Evolutionary conservation across 768 basidiomycete genomes (phyloP).

Genomic region (Collybia mongolica): DNA sequence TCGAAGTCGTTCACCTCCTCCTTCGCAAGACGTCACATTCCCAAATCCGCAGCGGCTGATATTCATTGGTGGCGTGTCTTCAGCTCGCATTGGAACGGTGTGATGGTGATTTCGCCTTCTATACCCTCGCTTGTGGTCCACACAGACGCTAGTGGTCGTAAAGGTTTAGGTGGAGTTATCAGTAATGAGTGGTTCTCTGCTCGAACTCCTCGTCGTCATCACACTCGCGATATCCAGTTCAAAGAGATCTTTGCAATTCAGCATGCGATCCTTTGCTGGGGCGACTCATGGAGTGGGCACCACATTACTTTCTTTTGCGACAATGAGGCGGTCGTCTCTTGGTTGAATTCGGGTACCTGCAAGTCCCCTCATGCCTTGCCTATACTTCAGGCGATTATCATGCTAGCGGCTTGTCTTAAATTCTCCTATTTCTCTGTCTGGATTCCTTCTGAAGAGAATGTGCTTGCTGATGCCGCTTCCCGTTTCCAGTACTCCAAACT

Average conservation of each 20-base stretch:
- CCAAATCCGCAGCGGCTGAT: constrained; percentile 18
- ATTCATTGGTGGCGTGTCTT: constrained; percentile 30
- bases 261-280: constrained; percentile 26
- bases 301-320: constrained; percentile 28
- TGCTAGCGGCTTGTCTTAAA: constrained; percentile 14
- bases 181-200: constrained; percentile 24
- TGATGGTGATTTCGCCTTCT: constrained; percentile 14
- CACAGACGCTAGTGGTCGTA: constrained; percentile 31
- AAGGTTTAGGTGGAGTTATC: constrained; percentile 25
- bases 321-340: constrained; percentile 23
- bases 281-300: constrained; percentile 16
- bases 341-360: too few species aligned
- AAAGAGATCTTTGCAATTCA: constrained; percentile 31
- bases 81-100: constrained; percentile 26
- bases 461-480: constrained; percentile 25
- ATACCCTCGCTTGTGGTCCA: constrained; percentile 14
- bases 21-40: constrained; percentile 13
- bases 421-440: constrained; percentile 23
- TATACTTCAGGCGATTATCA: too few species aligned
- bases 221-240: constrained; percentile 27
- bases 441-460: constrained; percentile 18
- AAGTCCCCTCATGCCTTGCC: too few species aligned
- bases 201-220: constrained; percentile 19
- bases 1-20: constrained; percentile 20
- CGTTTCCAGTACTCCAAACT: constrained; percentile 14